Evolutionary conservation across 331 rosid species (phyloP).

Genomic region (Stylosanthes scabra): DNA sequence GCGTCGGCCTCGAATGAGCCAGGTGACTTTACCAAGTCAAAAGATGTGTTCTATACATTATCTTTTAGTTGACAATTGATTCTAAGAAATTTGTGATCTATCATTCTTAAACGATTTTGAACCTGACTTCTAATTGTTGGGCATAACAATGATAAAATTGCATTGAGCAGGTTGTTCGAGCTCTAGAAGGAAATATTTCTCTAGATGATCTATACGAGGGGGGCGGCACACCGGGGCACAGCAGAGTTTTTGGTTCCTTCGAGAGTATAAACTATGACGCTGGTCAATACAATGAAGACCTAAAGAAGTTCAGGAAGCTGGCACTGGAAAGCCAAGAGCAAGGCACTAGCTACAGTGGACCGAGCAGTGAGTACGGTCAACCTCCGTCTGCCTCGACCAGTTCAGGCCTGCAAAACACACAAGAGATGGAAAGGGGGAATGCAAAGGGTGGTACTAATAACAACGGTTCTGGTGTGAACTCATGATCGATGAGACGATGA

Average conservation of each 20-base stretch:
- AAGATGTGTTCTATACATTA: background rate
- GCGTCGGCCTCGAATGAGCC: constrained; percentile 71
- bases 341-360: constrained; percentile 46
- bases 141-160: constrained; percentile 4
- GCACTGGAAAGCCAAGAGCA: constrained; percentile 42
- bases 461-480: constrained; percentile 25
- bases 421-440: constrained; percentile 40
- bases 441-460: constrained; percentile 17
- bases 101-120: constrained; percentile 8
- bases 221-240: constrained; percentile 37
- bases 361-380: constrained; percentile 57
- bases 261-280: constrained; percentile 39
- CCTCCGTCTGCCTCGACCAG: constrained; percentile 53
- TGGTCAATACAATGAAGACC: constrained; percentile 45
- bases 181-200: constrained; percentile 47
- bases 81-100: background rate
- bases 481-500: constrained; percentile 22
- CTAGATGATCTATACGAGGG: constrained; percentile 44
- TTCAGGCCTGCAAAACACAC: constrained; percentile 57
- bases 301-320: constrained; percentile 44
- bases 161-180: constrained; percentile 44
- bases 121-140: background rate
- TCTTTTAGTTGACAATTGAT: background rate
- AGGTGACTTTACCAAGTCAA: constrained; percentile 46
- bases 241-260: constrained; percentile 40